A percentile compares a stretch with the other conserved stretches of the same genome.
Conservation (phyloP, 148 eudicot species). For the Fagopyrum homotropicum region DNA sequence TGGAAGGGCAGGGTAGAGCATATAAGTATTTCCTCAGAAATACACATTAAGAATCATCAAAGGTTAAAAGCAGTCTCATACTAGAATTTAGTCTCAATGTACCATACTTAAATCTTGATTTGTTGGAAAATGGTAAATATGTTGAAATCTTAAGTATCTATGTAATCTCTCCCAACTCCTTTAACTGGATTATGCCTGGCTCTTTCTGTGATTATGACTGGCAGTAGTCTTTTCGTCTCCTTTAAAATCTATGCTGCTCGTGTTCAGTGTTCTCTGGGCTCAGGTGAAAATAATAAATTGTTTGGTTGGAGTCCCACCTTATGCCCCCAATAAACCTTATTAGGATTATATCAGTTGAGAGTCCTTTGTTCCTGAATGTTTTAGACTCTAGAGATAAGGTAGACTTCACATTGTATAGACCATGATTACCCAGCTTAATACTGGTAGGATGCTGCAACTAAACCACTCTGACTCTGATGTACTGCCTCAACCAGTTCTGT, state of each 20-base stretch:
- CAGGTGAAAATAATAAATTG: not conserved
- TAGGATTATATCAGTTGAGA: not conserved
- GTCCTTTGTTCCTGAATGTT: not conserved
- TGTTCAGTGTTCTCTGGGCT: not conserved
- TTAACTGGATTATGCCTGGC: not conserved
- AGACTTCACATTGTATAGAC: not conserved
- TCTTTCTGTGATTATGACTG: not conserved
- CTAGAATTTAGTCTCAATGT: not conserved
- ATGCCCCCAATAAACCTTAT: not conserved
- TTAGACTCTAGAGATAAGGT: not conserved
- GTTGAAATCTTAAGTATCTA: not conserved
- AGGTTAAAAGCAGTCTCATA: not conserved
- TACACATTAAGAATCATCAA: not conserved
- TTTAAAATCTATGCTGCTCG: not conserved
- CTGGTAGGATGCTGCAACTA: not conserved
- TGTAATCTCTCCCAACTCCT: conserved; percentile 3
- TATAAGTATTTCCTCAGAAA: not conserved
- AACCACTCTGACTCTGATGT: not conserved
- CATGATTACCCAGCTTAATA: not conserved
- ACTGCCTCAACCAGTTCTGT: not conserved
- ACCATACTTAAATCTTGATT: not conserved
- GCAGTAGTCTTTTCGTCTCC: not conserved
- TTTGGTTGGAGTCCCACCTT: not conserved
- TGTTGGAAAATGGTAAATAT: not conserved
- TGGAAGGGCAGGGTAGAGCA: not conserved